Evolutionary conservation across 1,284 basidiomycete genomes (phyloP).

Genomic region (Afroboletus lepidellus): DNA sequence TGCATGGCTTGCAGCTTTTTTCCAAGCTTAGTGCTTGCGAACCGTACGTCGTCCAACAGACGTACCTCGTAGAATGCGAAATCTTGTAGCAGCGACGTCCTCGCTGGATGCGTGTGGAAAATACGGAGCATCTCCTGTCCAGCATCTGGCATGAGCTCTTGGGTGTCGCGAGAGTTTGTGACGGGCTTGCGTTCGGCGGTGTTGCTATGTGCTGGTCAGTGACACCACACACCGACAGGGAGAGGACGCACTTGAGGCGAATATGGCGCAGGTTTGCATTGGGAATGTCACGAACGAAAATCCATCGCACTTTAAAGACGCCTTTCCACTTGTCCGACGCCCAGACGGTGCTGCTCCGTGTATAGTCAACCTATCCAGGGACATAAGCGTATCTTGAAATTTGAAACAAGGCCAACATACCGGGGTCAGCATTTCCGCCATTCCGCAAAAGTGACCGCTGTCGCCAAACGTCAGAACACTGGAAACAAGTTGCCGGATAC

Average conservation of each 20-base stretch:
- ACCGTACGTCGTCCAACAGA: background rate
- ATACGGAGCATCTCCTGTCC: conserved; percentile 94
- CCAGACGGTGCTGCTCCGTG: conserved; percentile 89
- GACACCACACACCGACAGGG: conserved; percentile 5
- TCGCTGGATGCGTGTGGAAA: conserved; percentile 86
- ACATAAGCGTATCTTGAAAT: background rate
- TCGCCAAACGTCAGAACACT: conserved; percentile 5
- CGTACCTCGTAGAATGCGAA: conserved; percentile 90
- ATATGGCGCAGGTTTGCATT: conserved; percentile 84
- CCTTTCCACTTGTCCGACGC: conserved; percentile 99
- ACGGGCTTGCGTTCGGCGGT: conserved; percentile 96
- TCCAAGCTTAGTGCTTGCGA: conserved; percentile 7
- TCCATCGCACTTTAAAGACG: conserved; percentile 93
- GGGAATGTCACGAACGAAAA: conserved; percentile 93
- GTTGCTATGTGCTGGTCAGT: conserved; percentile 58
- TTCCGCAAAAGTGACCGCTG: conserved; percentile 94
- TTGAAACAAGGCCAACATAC: conserved; percentile 38
- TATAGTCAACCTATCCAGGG: conserved; percentile 66
- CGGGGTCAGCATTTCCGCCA: conserved; percentile 93
- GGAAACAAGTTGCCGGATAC: background rate
- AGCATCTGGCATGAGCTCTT: conserved; percentile 90
- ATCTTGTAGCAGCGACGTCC: conserved; percentile 90
- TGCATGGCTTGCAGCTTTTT: conserved; percentile 77
- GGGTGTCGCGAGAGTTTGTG: conserved; percentile 89
- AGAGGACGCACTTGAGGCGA: conserved; percentile 64